These are phyloP conservation scores for Phaffomyces opuntiae DNA, from an alignment of 805 yeast species.

Conservation along the genomic window DNA sequence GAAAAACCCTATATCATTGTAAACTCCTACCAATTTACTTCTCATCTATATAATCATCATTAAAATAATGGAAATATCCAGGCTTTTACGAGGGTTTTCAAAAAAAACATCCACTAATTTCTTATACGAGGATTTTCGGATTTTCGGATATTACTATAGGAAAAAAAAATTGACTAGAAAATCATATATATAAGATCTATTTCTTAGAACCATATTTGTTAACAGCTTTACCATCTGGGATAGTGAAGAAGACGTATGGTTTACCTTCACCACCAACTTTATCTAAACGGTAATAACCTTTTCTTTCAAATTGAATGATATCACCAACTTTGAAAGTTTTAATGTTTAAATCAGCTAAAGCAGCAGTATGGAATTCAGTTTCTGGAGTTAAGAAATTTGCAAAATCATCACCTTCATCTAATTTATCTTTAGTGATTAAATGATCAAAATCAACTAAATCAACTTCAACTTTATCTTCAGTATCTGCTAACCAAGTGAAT, in stretches of 20 bases:
- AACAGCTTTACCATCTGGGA: constrained; percentile 90
- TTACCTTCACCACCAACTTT: constrained; percentile 45
- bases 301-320: constrained; percentile 91
- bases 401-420: constrained; percentile 90
- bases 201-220: constrained; percentile 70
- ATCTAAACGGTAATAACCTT: constrained; percentile 90
- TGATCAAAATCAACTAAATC: constrained; percentile 91
- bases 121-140: too few relatives aligned
- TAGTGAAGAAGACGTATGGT: constrained; percentile 76
- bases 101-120: too few relatives aligned
- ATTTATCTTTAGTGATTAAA: constrained; percentile 87
- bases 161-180: too few relatives aligned
- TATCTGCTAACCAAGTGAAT: constrained; percentile 88
- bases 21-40: too few relatives aligned
- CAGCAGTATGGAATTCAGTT: constrained; percentile 77
- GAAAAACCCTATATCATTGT: too few relatives aligned
- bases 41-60: too few relatives aligned
- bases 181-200: constrained; percentile 12
- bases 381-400: constrained; percentile 85
- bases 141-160: too few relatives aligned
- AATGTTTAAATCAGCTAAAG: constrained; percentile 76
- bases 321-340: constrained; percentile 76
- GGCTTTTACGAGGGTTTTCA: too few relatives aligned
- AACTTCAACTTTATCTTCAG: constrained; percentile 62
- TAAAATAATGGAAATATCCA: too few relatives aligned